A percentile compares a stretch with the other conserved stretches of the same genome.
Evolutionary conservation across 2,329 filamentous ascomycete species (phyloP).

Genomic region (Hypoxylon sp.): DNA sequence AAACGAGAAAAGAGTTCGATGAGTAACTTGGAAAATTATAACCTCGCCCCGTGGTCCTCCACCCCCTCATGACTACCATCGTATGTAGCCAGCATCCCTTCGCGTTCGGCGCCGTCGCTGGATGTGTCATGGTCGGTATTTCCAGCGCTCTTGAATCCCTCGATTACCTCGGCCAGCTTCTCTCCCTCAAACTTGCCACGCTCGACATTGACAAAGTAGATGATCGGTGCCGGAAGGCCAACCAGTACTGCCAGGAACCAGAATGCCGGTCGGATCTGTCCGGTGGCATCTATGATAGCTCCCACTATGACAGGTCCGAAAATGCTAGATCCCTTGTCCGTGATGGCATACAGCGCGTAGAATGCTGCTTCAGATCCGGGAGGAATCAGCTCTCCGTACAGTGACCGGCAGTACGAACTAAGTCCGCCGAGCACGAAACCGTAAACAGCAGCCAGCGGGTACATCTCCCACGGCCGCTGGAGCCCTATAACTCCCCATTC

Average conservation of each 20-base stretch:
- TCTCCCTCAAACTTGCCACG: conserved; percentile 74
- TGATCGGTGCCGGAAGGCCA: conserved; percentile 81
- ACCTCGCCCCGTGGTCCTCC: conserved; percentile 12
- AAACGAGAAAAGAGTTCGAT: not conserved
- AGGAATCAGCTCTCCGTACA: conserved; percentile 93
- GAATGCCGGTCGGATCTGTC: conserved; percentile 85
- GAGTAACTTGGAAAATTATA: conserved; percentile 6
- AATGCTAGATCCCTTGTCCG: conserved; percentile 92
- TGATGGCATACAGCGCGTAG: conserved; percentile 95
- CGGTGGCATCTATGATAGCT: conserved; percentile 84
- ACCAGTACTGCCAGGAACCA: conserved; percentile 90
- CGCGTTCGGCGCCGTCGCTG: conserved; percentile 42
- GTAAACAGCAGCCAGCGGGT: conserved; percentile 87
- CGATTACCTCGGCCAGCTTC: conserved; percentile 67
- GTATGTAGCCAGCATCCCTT: conserved; percentile 48
- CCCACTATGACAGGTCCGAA: conserved; percentile 96
- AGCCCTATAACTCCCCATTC: conserved; percentile 80
- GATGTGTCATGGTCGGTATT: conserved; percentile 28
- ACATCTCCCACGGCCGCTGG: conserved; percentile 98
- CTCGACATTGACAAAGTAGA: conserved; percentile 86
- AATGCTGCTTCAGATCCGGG: conserved; percentile 95
- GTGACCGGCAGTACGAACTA: conserved; percentile 87
- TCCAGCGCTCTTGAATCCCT: conserved; percentile 55
- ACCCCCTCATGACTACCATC: conserved; percentile 45
- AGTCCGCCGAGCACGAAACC: conserved; percentile 94